phyloP scores from a whole-genome alignment of 2,329 filamentous ascomycete species.

The Xylaria sp. region DNA sequence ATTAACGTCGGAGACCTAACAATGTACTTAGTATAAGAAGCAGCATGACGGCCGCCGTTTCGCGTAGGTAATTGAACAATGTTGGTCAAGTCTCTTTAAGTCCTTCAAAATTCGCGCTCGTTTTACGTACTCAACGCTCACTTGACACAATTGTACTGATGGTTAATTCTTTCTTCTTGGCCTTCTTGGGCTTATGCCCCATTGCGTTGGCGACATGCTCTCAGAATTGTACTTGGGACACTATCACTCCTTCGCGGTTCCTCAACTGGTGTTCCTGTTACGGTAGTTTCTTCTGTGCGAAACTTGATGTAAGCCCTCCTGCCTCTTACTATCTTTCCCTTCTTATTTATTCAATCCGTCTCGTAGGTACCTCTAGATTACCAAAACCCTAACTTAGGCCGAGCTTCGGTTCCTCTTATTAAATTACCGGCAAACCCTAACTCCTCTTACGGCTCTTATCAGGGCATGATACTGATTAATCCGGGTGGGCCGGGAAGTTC shows the following conservation, averaged over 20 bases:
- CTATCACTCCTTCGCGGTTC: slow-evolving; percentile 13
- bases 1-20: too few relatives aligned
- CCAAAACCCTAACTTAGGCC: slow-evolving; percentile 9
- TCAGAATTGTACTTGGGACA: slow-evolving; percentile 20
- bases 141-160: not conserved
- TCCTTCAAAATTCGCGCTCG: not conserved
- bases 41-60: not conserved
- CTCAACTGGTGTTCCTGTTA: slow-evolving; percentile 19
- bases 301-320: slow-evolving; percentile 14
- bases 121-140: not conserved
- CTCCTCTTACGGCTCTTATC: slow-evolving; percentile 12
- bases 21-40: slow-evolving; percentile 16
- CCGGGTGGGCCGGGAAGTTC: slow-evolving; percentile 18
- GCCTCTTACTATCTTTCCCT: not conserved
- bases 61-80: not conserved
- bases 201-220: slow-evolving; percentile 5
- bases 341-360: not conserved
- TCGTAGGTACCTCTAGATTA: slow-evolving; percentile 18
- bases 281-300: slow-evolving; percentile 18
- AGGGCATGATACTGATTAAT: slow-evolving; percentile 20
- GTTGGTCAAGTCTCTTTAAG: not conserved
- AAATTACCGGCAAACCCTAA: slow-evolving; percentile 18
- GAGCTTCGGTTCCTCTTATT: slow-evolving; percentile 18
- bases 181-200: not conserved
- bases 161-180: not conserved